Evolutionary conservation across 345 rosid genomes (phyloP).

Genomic region (Eucalyptus globulus): DNA sequence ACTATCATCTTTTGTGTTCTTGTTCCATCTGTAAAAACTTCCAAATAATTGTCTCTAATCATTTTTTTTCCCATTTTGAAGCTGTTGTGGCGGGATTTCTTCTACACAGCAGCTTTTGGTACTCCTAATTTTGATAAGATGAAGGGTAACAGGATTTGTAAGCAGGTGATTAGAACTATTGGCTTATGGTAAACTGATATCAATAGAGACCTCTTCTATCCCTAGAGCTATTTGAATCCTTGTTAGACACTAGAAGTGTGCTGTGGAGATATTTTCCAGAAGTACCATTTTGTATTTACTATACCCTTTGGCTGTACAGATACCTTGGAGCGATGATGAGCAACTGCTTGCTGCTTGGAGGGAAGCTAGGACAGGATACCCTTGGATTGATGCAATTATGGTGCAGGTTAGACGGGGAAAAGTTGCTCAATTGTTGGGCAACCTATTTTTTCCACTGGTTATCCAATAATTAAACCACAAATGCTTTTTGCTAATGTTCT

Average conservation of each 20-base stretch:
- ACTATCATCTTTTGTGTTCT: neutral
- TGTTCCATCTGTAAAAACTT: neutral
- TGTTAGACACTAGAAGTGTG: neutral
- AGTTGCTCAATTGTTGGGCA: neutral
- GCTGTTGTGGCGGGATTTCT: slow-evolving; percentile 94
- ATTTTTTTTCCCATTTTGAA: slow-evolving; percentile 6
- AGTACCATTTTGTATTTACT: neutral
- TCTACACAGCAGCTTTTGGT: slow-evolving; percentile 77
- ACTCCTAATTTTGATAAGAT: slow-evolving; percentile 85
- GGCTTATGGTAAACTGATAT: neutral
- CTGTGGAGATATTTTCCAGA: neutral
- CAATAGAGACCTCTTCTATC: neutral
- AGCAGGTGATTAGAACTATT: slow-evolving; percentile 42
- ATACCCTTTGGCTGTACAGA: slow-evolving; percentile 22
- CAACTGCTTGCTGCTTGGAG: slow-evolving; percentile 81
- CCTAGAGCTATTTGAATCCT: neutral
- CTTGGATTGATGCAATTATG: slow-evolving; percentile 99
- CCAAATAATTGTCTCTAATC: neutral
- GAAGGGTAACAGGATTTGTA: slow-evolving; percentile 76
- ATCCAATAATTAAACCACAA: neutral
- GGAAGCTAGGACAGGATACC: slow-evolving; percentile 83
- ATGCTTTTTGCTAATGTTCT: neutral
- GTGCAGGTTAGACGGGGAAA: slow-evolving; percentile 42
- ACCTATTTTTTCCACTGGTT: neutral
- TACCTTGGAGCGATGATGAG: slow-evolving; percentile 79